Evolutionary conservation across 208 protist genomes (phyloP), one percentile per base, ranked within the genome.

Genomic region (Leishmania turanica): DNA sequence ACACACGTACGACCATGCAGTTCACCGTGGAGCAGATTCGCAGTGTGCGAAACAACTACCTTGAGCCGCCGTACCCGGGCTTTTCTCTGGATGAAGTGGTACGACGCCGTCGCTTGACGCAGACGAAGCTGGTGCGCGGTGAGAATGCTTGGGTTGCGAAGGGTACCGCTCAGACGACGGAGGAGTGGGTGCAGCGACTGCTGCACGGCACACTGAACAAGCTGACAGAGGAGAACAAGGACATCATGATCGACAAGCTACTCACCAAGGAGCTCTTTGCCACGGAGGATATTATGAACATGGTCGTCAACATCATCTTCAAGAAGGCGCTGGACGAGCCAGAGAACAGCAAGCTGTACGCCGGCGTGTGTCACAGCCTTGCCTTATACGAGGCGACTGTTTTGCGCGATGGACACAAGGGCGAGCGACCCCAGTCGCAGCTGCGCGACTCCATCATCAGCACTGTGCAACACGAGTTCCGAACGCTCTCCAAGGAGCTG

Each of bases 61-160:
- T 60, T 21, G 92, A 98, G 56, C 87, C 91, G 17, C 93, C 93
- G 69, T 98, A 96, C 85, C 92, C 91, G 34, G 92, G 87, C 62
- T 98, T 98, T 87, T 95, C 91, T 6, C 93, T 98, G 21, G 92
- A 96, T 80, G 91, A 98, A 79, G 89, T 96, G 17, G 86, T 87
- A n/a, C 89, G 92, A 1, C 88, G 91, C 27, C 87, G 91, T 65
- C 83, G 81, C 60, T 58, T 85, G 73, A 81, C 85, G 19, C 89
- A 91, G 71, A 93, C 89, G 37, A 96, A 95, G 84, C 85, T 96
- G 31, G 90, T 94, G 71, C 93, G 93, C 34, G 90, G 93, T n/a
- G 85, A 91, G 60, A 95, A 96, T 81, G 95, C 95, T 77, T 98
- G 92, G 91, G 83, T 84, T 66, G 87, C 86, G 34, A 90, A 94